Evolutionary conservation across 164 flowering plant species (phyloP).

Genomic region (Brasenia schreberi): DNA sequence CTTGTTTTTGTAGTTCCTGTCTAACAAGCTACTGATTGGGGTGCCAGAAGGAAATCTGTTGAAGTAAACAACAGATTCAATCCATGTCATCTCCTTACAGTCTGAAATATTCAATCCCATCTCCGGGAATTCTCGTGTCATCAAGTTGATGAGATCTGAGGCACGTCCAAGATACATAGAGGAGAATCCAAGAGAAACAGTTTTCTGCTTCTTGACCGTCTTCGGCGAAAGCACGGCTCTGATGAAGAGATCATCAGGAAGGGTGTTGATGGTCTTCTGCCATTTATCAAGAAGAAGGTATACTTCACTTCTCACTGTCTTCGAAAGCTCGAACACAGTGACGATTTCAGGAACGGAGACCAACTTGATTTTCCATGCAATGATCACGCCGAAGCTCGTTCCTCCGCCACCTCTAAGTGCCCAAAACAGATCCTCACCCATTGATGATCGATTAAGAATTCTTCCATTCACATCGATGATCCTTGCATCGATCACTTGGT

Average conservation of each 20-base stretch:
- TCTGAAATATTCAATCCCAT: slow-evolving; percentile 7
- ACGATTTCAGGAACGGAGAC: slow-evolving; percentile 9
- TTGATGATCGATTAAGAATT: slow-evolving; percentile 8
- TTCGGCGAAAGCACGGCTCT: slow-evolving; percentile 11
- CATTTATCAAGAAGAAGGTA: slow-evolving; percentile 13
- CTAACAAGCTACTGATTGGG: slow-evolving; percentile 8
- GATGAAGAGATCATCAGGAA: slow-evolving; percentile 10
- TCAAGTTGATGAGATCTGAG: neutral
- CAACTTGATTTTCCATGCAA: slow-evolving; percentile 17
- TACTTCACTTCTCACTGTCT: slow-evolving; percentile 5
- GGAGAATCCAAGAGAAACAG: slow-evolving; percentile 14
- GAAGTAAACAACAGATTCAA: slow-evolving; percentile 16
- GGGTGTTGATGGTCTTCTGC: slow-evolving; percentile 9
- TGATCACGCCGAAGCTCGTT: slow-evolving; percentile 11
- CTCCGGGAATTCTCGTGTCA: slow-evolving; percentile 12
- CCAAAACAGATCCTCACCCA: slow-evolving; percentile 24
- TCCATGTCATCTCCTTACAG: slow-evolving; percentile 19
- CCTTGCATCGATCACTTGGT: slow-evolving; percentile 17
- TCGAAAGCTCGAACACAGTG: slow-evolving; percentile 8
- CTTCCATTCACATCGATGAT: slow-evolving; percentile 11
- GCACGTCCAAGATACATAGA: slow-evolving; percentile 15
- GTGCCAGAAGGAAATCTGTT: slow-evolving; percentile 7
- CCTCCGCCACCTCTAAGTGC: slow-evolving; percentile 19
- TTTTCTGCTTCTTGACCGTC: neutral
- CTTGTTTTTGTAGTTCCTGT: slow-evolving; percentile 12